Base-by-base conservation (phyloP, 78 protist species). In the Protostelium mycophagum region DNA sequence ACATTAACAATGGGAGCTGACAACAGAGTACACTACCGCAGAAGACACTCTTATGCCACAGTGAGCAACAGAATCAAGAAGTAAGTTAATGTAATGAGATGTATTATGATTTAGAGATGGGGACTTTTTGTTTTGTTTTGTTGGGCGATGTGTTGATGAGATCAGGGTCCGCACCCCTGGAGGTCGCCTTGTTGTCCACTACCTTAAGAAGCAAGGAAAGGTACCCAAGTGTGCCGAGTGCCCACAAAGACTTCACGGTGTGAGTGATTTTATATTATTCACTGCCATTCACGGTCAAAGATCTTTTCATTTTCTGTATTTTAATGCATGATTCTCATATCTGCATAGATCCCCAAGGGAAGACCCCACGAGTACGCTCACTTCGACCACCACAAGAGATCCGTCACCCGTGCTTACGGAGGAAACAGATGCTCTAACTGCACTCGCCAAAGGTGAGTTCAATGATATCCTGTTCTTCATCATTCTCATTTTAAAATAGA, bases 391-490 rank as follows among this genome's bases (percentile, higher is more conserved):
- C 93, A 95, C 73, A 85, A 92, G 87, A 96, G 97, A 97, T 87
- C 91, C 86, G 98, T 97, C 34, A 51, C 94, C 36, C 96, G 99
- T 35, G 97, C 99, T 25, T 98, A 98, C 51, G 99, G 99, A 37
- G 98, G 99, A 36, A 85, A 96, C 28, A 94, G 92, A 87, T 96
- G 98, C 95, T 91, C 88, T 38, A 37, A 1, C 39, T 97, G 98
- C 93, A 98, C 97, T 38, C 96, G 98, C 88, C 89, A 92, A 38
- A 90, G 98, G 98, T 95, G 73, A 1, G 92, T 89, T 85, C 28
- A 0, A 0, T 36, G 5, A 38, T 0, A 0, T 10, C 84, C 0
- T 0, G 1, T 83, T 73, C 63, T 51, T 35, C 0, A 5, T 28
- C 0, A 5, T 31, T 87, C 36, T 63, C 16, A 10, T 87, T n/a